Evolutionary conservation across 495 filamentous ascomycete species (phyloP), one percentile per base, ranked within the genome.

Genomic region (Peziza echinospora): DNA sequence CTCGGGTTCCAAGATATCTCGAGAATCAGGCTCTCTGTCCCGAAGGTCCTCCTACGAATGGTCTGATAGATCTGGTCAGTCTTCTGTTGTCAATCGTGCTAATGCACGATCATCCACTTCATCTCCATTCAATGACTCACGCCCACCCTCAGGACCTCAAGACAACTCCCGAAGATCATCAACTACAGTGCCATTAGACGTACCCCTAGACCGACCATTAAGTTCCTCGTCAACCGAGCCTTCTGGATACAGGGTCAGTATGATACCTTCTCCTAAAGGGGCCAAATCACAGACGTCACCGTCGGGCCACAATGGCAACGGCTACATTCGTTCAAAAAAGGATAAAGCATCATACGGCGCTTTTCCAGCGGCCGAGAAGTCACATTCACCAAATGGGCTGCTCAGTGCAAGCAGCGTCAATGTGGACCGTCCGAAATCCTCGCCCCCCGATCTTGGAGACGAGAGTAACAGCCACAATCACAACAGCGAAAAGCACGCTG

Each of bases 341-440:
- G 58, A 59, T 42, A 59, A 47, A 24, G 55, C 56, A 41, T 59
- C 55, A n/a, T 58, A 59, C 45, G 43, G 49, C 10, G 52, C 52
- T 30, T 49, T 47, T 26, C 46, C 55, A 26, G 37, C 52, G 21
- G 46, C 44, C 16, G 56, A 55, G 13, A 24, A 37, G 24, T 24
- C 56, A 10, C 16, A 9, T 30, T 24, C 49, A 50, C 44, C 48
- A 21, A 17, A 11, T 17, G 13, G 13, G 19, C 30, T 37, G 13
- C n/a, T n/a, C n/a, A n/a, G n/a, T n/a, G n/a, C n/a, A n/a, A n/a
- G n/a, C n/a, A 17, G 30, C 0, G 30, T 37, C 13, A 37, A 37
- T 37, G 30, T 37, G 30, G 52, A 56, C 26, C 49, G 56, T 23
- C 56, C 56, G 16, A 52, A 50, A 39, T 59, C 56, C 7, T 59